Evolutionary conservation across 164 flowering plant genomes (phyloP).

Genomic region (Macadamia tetraphylla): DNA sequence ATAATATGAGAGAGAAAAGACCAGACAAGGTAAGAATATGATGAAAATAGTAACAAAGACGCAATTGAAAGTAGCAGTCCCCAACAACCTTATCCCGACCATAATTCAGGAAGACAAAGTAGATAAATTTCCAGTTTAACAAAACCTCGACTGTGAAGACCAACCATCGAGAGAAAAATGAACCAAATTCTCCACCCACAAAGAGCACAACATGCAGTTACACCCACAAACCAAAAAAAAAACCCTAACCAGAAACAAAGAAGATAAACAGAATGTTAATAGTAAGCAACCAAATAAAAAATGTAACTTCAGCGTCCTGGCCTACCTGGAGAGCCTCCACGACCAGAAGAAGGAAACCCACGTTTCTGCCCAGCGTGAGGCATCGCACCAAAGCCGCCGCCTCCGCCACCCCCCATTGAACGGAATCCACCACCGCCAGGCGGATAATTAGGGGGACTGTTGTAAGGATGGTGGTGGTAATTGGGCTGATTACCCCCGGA

Average conservation of each 20-base stretch:
- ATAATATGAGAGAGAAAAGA: no score
- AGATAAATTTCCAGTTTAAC: not conserved
- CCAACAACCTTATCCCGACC: not conserved
- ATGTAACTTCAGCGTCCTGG: not conserved
- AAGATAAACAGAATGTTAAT: not conserved
- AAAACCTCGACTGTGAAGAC: not conserved
- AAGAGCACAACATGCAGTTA: not conserved
- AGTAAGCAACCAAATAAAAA: not conserved
- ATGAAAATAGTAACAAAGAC: no score
- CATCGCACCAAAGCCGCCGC: conserved; percentile 11
- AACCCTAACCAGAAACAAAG: no score
- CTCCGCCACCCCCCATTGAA: conserved; percentile 12
- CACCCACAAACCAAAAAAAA: not conserved
- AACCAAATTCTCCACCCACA: not conserved
- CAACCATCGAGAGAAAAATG: not conserved
- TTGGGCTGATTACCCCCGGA: conserved; percentile 14
- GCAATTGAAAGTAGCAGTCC: no score
- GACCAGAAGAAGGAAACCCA: conserved; percentile 43
- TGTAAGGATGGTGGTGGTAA: conserved; percentile 21
- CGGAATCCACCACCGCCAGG: conserved; percentile 18
- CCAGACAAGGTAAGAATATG: no score
- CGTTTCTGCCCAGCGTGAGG: conserved; percentile 66
- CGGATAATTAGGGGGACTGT: conserved; percentile 37
- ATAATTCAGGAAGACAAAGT: not conserved
- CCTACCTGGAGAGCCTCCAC: conserved; percentile 40